phyloP scores from a whole-genome alignment of 352 stramenopile species.

The Globisporangium okanoganense region DNA sequence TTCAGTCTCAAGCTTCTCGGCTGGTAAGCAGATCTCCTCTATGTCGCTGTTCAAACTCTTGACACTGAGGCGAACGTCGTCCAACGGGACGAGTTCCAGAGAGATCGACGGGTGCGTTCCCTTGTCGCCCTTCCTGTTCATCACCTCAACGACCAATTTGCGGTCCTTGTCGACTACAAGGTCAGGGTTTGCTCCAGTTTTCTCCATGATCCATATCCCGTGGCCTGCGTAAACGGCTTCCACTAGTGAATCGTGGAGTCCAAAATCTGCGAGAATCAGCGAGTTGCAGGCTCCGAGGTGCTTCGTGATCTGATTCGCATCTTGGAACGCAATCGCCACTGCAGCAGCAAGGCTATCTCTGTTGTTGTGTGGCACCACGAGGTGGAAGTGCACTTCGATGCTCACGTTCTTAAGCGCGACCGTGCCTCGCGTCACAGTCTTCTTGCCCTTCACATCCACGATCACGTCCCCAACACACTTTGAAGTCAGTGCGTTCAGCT shows the following conservation, averaged over 20 bases:
- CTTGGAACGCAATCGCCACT: conserved; percentile 23
- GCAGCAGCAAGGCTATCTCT: conserved; percentile 29
- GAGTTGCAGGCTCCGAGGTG: conserved; percentile 20
- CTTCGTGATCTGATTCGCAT: conserved; percentile 28
- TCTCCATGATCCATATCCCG: conserved; percentile 20
- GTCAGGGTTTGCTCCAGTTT: not conserved
- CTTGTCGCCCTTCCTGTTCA: conserved; percentile 20
- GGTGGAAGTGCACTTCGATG: conserved; percentile 34
- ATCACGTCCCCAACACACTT: conserved; percentile 14
- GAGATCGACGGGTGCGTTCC: conserved; percentile 25
- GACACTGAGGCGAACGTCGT: conserved; percentile 43
- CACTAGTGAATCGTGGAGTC: not conserved
- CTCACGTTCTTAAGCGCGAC: conserved; percentile 20
- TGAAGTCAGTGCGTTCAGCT: conserved; percentile 16
- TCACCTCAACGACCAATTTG: conserved; percentile 26
- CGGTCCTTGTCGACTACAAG: not conserved
- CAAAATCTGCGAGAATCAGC: conserved; percentile 10
- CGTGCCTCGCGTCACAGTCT: not conserved
- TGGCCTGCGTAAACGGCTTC: conserved; percentile 12
- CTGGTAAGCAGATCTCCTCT: conserved; percentile 45
- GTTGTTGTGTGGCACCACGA: conserved; percentile 42
- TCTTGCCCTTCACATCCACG: conserved; percentile 2
- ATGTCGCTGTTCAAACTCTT: conserved; percentile 22
- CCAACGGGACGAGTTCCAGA: conserved; percentile 38
- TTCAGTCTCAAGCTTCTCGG: conserved; percentile 38